Evolutionary conservation across 257 asterid genomes (phyloP).

Genomic region (Solanum corneliomulleri): DNA sequence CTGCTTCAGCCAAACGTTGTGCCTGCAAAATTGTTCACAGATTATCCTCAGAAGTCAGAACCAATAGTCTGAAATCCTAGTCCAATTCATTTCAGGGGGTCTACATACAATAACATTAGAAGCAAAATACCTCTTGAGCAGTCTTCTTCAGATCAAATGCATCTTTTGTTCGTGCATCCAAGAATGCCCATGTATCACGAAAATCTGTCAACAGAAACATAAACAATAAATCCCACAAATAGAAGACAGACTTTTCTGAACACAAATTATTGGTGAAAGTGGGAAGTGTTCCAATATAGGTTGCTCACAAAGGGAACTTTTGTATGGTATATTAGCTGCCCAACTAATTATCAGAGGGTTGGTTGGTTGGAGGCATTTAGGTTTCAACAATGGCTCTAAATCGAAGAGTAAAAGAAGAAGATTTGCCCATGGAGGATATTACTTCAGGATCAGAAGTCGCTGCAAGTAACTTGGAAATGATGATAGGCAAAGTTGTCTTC

Average conservation of each 20-base stretch:
- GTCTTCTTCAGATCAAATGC: slow-evolving; percentile 77
- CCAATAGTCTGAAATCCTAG: neutral
- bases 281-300: neutral
- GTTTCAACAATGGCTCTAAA: neutral
- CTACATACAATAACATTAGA: neutral
- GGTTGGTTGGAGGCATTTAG: neutral
- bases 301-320: neutral
- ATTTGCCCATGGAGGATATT: neutral
- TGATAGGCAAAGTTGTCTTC: neutral
- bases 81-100: neutral
- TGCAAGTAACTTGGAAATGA: neutral
- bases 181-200: slow-evolving; percentile 77
- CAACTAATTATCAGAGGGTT: neutral
- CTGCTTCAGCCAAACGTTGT: slow-evolving; percentile 71
- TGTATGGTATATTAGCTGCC: neutral
- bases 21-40: slow-evolving; percentile 36
- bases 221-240: neutral
- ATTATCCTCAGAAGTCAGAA: neutral
- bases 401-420: neutral
- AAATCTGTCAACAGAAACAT: slow-evolving; percentile 36
- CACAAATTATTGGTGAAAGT: neutral
- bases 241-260: neutral
- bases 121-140: slow-evolving; percentile 59
- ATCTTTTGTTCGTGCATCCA: slow-evolving; percentile 68
- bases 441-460: neutral